A percentile compares a stretch with the other conserved stretches of the same genome.
Evolutionary conservation across 768 basidiomycete genomes (phyloP).

Genomic region (Pisolithus sp.): DNA sequence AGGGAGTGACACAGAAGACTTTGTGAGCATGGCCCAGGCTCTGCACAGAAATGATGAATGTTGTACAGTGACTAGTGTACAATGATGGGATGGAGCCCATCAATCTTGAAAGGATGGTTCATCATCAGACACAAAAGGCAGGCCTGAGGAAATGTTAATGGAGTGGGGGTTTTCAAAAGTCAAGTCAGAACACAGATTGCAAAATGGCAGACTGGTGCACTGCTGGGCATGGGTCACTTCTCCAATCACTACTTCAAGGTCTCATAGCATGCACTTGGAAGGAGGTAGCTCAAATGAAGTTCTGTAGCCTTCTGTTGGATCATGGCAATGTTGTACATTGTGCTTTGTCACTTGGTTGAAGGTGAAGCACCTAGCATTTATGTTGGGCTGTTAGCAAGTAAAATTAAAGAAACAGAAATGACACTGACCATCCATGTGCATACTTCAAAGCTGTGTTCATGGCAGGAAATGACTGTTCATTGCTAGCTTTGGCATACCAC

Average conservation of each 20-base stretch:
- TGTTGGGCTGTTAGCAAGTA: background rate
- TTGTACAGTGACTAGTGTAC: too few species aligned
- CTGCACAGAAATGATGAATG: too few species aligned
- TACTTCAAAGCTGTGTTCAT: conserved; percentile 84
- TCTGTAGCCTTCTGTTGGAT: conserved; percentile 96
- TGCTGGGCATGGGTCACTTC: conserved; percentile 84
- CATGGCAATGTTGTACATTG: conserved; percentile 95
- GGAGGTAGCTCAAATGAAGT: conserved; percentile 70
- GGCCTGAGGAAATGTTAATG: too few species aligned
- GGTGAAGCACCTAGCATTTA: conserved; percentile 61
- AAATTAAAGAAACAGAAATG: background rate
- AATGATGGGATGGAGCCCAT: too few species aligned
- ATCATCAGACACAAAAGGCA: too few species aligned
- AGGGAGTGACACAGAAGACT: too few species aligned
- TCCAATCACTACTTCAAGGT: conserved; percentile 72
- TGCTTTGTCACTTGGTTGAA: conserved; percentile 85
- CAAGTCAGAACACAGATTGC: background rate
- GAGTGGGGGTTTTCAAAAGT: too few species aligned
- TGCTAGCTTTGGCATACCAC: conserved; percentile 91
- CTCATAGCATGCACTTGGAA: conserved; percentile 72
- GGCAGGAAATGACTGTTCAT: conserved; percentile 74
- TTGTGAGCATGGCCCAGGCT: too few species aligned
- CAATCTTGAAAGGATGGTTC: too few species aligned
- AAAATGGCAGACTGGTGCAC: conserved; percentile 34
- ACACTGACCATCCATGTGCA: conserved; percentile 64